These are phyloP conservation scores for Hyaloscypha finlandica DNA, from an alignment of 495 filamentous ascomycete genomes.

Conservation along the genomic window DNA sequence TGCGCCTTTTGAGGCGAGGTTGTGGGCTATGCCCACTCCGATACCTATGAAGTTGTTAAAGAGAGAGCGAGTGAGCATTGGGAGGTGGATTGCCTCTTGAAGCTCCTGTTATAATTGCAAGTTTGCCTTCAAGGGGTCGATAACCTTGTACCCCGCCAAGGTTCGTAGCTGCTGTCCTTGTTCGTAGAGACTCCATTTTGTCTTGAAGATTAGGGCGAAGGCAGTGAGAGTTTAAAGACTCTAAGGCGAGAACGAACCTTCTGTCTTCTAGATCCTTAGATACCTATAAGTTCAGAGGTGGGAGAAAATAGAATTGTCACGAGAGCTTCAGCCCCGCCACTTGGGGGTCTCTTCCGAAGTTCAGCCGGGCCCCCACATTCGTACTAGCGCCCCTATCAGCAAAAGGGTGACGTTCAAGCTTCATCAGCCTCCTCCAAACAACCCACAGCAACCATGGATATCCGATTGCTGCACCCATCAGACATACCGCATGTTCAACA, in stretches of 20 bases:
- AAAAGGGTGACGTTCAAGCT: slow-evolving; percentile 7
- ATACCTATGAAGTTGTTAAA: slow-evolving; percentile 61
- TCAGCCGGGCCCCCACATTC: slow-evolving; percentile 12
- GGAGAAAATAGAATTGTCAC: slow-evolving; percentile 12
- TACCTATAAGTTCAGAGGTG: slow-evolving; percentile 6
- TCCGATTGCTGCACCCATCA: slow-evolving; percentile 68
- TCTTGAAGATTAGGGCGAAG: slow-evolving; percentile 7
- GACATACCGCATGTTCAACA: slow-evolving; percentile 95
- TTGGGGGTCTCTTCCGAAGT: not conserved
- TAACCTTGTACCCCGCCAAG: slow-evolving; percentile 25
- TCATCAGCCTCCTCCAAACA: not conserved
- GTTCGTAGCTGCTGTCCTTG: slow-evolving; percentile 23
- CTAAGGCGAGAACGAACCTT: slow-evolving; percentile 12
- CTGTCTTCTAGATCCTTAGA: not conserved
- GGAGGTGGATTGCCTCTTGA: slow-evolving; percentile 59
- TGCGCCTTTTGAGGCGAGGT: slow-evolving; percentile 74
- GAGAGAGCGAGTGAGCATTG: not conserved
- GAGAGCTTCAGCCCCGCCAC: slow-evolving; percentile 10
- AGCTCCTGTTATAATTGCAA: slow-evolving; percentile 76
- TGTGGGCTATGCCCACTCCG: slow-evolving; percentile 78
- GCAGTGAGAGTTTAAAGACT: not conserved
- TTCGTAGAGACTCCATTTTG: slow-evolving; percentile 26
- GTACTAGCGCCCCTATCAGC: slow-evolving; percentile 21
- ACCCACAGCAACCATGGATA: slow-evolving; percentile 61
- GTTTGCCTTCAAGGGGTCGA: slow-evolving; percentile 61